A percentile compares a stretch with the other conserved stretches of the same genome.
phyloP scores from a whole-genome alignment of 2,329 filamentous ascomycete genomes.

The Biscogniauxia mediterranea region DNA sequence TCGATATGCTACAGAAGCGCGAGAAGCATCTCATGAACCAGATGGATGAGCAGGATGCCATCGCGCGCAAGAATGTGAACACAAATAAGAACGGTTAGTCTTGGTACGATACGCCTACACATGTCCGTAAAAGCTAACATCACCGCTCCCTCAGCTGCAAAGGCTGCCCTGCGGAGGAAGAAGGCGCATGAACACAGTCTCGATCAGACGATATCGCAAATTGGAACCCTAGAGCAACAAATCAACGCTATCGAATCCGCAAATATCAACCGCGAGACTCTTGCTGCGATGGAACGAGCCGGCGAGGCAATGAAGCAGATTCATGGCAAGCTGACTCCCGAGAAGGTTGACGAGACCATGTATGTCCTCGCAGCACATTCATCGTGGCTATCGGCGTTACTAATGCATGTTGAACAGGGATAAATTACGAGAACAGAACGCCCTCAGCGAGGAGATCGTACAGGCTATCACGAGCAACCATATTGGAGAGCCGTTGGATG shows the following conservation, averaged over 20 bases:
- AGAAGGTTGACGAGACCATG: conserved; percentile 95
- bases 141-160: conserved; percentile 64
- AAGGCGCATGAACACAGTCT: conserved; percentile 90
- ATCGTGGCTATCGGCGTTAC: background rate
- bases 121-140: conserved; percentile 20
- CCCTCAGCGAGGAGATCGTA: conserved; percentile 89
- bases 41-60: conserved; percentile 87
- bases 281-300: conserved; percentile 90
- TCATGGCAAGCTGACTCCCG: conserved; percentile 83
- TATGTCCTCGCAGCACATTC: conserved; percentile 47
- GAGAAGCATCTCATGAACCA: conserved; percentile 88
- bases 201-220: conserved; percentile 86
- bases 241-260: conserved; percentile 96
- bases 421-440: conserved; percentile 85
- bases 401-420: conserved; percentile 59
- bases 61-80: conserved; percentile 84
- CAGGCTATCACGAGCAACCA: conserved; percentile 74
- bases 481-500: conserved; percentile 71
- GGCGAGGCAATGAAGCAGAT: conserved; percentile 90
- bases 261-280: conserved; percentile 97
- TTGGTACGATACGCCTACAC: conserved; percentile 8
- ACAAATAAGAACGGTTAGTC: conserved; percentile 86
- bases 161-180: conserved; percentile 87
- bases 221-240: conserved; percentile 89
- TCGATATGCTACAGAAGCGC: conserved; percentile 97